phyloP scores from a whole-genome alignment of 1,284 basidiomycete genomes.

The Hemileia vastatrix region DNA sequence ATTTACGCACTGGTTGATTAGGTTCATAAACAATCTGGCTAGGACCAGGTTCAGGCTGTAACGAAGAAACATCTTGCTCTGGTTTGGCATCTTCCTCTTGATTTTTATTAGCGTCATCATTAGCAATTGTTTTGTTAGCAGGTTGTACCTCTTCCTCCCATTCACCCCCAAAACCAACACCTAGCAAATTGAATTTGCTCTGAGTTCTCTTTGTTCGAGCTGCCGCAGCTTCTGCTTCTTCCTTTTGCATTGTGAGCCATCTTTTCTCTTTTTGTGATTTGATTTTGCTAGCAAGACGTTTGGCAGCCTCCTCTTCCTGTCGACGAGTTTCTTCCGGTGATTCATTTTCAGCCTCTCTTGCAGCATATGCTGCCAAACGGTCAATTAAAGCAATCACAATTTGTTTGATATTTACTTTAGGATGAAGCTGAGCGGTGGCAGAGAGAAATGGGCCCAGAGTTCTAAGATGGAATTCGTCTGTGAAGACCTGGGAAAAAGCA shows the following conservation, averaged over 20 bases:
- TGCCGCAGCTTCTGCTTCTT: slow-evolving; percentile 47
- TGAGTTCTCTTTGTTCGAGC: slow-evolving; percentile 24
- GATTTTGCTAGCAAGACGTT: slow-evolving; percentile 72
- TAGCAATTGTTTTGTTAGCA: slow-evolving; percentile 1
- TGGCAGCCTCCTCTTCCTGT: slow-evolving; percentile 80
- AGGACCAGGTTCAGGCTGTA: not conserved
- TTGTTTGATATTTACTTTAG: slow-evolving; percentile 90
- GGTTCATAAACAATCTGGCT: not conserved
- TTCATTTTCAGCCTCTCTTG: slow-evolving; percentile 83
- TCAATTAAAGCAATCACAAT: slow-evolving; percentile 94
- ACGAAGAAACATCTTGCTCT: not conserved
- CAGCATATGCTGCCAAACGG: slow-evolving; percentile 83
- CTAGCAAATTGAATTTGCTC: slow-evolving; percentile 33
- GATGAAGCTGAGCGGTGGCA: slow-evolving; percentile 83
- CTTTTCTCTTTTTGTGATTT: slow-evolving; percentile 58
- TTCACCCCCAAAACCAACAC: too few relatives aligned
- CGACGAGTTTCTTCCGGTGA: slow-evolving; percentile 79
- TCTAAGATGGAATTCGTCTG: slow-evolving; percentile 90
- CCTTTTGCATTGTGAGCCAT: slow-evolving; percentile 46
- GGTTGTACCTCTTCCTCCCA: slow-evolving; percentile 28
- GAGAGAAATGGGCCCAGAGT: slow-evolving; percentile 83
- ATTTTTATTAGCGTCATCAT: slow-evolving; percentile 9
- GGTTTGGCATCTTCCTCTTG: slow-evolving; percentile 28
- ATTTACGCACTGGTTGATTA: slow-evolving; percentile 46
- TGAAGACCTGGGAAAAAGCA: slow-evolving; percentile 61